phyloP scores from a whole-genome alignment of 768 basidiomycete genomes.

The Xerocomus brunneocitrinus region DNA sequence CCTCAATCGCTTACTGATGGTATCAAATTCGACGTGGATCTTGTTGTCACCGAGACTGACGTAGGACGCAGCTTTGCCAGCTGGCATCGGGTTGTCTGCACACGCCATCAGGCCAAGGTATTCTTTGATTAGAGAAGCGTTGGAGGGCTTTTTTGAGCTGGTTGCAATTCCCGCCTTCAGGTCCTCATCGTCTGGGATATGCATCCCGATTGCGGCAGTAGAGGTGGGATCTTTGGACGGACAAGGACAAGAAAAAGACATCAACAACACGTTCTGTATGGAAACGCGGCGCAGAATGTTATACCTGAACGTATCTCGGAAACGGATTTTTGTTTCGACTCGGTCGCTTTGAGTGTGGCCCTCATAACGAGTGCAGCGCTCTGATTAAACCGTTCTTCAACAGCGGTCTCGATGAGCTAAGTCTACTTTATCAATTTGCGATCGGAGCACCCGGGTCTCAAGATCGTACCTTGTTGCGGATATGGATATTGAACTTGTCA shows the following conservation, averaged over 20 bases:
- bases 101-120: conserved; percentile 77
- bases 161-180: conserved; percentile 62
- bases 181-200: conserved; percentile 57
- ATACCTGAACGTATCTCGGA: conserved; percentile 63
- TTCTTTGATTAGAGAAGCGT: conserved; percentile 62
- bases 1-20: conserved; percentile 62
- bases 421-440: conserved; percentile 10
- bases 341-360: conserved; percentile 67
- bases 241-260: not conserved
- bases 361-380: conserved; percentile 67
- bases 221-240: conserved; percentile 55
- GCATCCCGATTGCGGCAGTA: conserved; percentile 56
- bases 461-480: conserved; percentile 73
- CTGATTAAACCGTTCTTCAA: conserved; percentile 74
- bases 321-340: conserved; percentile 55
- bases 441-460: not conserved
- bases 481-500: conserved; percentile 79
- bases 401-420: conserved; percentile 76
- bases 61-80: conserved; percentile 67
- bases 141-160: conserved; percentile 49
- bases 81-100: conserved; percentile 76
- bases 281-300: not conserved
- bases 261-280: not conserved
- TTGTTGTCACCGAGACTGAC: conserved; percentile 66
- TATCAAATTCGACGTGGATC: conserved; percentile 77